Evolutionary conservation across 495 filamentous ascomycete genomes (phyloP).

Genomic region (Amorphotheca resinae): DNA sequence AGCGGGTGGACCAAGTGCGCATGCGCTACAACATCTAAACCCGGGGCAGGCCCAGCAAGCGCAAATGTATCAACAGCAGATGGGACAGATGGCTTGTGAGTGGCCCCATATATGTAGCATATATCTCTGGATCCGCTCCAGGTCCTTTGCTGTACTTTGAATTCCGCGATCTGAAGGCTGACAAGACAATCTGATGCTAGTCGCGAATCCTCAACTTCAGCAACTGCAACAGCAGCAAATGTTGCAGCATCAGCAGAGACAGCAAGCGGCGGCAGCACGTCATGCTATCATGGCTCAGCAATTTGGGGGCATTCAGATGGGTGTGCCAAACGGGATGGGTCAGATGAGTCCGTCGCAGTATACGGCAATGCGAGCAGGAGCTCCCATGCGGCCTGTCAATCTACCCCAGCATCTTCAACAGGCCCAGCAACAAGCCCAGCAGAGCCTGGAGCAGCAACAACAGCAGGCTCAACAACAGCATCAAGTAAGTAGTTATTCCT

Average conservation of each 20-base stretch:
- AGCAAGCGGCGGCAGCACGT: slow-evolving; percentile 38
- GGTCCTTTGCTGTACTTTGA: slow-evolving; percentile 13
- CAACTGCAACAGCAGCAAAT: slow-evolving; percentile 20
- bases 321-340: slow-evolving; percentile 48
- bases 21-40: slow-evolving; percentile 69
- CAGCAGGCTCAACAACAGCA: slow-evolving; percentile 28
- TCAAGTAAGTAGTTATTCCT: slow-evolving; percentile 18
- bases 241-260: slow-evolving; percentile 29
- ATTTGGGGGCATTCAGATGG: slow-evolving; percentile 37
- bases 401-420: slow-evolving; percentile 35
- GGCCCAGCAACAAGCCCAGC: slow-evolving; percentile 29
- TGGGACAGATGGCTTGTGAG: slow-evolving; percentile 15
- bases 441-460: slow-evolving; percentile 16
- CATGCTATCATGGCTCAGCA: slow-evolving; percentile 29
- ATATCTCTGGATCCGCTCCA: slow-evolving; percentile 17
- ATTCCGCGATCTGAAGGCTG: slow-evolving; percentile 9
- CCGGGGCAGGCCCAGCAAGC: slow-evolving; percentile 51
- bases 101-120: too few species aligned
- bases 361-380: slow-evolving; percentile 36
- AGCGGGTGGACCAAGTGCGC: slow-evolving; percentile 53
- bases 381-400: slow-evolving; percentile 23
- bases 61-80: slow-evolving; percentile 15
- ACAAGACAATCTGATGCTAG: slow-evolving; percentile 11
- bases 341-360: slow-evolving; percentile 42
- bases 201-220: slow-evolving; percentile 19